Evolutionary conservation across 2,329 filamentous ascomycete genomes (phyloP).

Genomic region (Trichoderma guizhouense): DNA sequence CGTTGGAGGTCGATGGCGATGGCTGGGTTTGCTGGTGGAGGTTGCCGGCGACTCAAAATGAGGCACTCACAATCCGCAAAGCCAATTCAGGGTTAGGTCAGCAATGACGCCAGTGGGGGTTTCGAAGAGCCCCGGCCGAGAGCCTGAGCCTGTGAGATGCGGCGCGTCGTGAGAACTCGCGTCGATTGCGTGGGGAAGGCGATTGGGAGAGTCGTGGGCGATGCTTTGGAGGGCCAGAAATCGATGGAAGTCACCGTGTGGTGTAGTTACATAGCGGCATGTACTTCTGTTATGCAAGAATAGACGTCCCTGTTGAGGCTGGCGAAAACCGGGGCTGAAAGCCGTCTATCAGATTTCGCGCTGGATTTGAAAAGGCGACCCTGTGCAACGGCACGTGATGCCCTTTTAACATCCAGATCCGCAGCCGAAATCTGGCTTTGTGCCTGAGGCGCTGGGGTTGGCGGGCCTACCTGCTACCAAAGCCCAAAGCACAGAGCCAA

Average conservation of each 20-base stretch:
- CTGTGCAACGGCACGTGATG: constrained; percentile 17
- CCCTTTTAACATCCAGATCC: background rate
- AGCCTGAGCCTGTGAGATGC: background rate
- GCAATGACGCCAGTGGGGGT: constrained; percentile 37
- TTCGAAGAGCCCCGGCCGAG: background rate
- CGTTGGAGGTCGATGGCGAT: constrained; percentile 20
- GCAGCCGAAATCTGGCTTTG: background rate
- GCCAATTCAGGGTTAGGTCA: constrained; percentile 38
- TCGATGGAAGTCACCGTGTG: constrained; percentile 34
- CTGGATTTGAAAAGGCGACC: constrained; percentile 9
- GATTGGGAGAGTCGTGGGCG: constrained; percentile 1
- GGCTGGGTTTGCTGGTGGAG: constrained; percentile 17
- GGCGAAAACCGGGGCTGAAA: constrained; percentile 21
- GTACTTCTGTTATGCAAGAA: constrained; percentile 33
- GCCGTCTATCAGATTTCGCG: constrained; percentile 17
- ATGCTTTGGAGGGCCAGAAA: constrained; percentile 13
- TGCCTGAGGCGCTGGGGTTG: background rate
- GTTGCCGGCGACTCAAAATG: constrained; percentile 33
- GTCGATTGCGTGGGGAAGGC: constrained; percentile 13
- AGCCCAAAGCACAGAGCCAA: background rate
- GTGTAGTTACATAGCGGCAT: constrained; percentile 33
- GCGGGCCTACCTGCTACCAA: background rate
- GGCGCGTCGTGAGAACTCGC: constrained; percentile 10
- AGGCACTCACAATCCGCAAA: constrained; percentile 34
- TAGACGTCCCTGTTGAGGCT: constrained; percentile 22